Evolutionary conservation across 148 eudicot genomes (phyloP), one percentile per base, ranked within the genome.

Genomic region (Euryodendron excelsum): DNA sequence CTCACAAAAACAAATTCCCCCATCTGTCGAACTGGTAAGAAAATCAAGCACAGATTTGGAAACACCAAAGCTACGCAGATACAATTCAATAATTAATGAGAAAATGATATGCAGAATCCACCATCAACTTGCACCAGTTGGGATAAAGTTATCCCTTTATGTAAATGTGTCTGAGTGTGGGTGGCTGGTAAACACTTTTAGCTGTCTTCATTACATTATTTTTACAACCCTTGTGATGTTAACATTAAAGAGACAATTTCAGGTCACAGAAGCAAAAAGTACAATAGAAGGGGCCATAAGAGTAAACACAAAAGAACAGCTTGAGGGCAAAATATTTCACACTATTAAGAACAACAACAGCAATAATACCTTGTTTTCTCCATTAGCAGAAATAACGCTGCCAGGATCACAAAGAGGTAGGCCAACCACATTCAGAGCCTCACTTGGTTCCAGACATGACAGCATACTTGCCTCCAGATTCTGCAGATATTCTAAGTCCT

Each of bases 401-500:
- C 60, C 78, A 82, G 83, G 62, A 72, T 83, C 64, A 75, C 82
- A 80, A 65, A 73, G 59, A 80, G 80, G 77, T 70, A 72, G 75
- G 56, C 78, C 80, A 77, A 48, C 74, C 15, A 78, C 13, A 47
- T 78, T 45, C 79, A 64, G 65, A 72, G 67, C 28, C 62, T 83
- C 84, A 80, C 77, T 80, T 81, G 79, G 75, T 69, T 88, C 79
- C 78, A 85, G 65, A 76, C 79, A 73, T 61, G 92, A 88, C 64
- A 82, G 83, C 77, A 91, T 37, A 28, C 48, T 74, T 61, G 74
- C 82, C 79, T 82, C 88, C 73, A 88, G 77, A 74, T 84, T 78
- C 41, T 82, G 83, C 79, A 93, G 74, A 80, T 85, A 81, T 74
- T 91, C 92, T 83, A 86, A 78, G 73, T 89, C 91, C 79, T 84